Conservation (phyloP, 805 yeast species). For the Wickerhamomyces silvicola region DNA sequence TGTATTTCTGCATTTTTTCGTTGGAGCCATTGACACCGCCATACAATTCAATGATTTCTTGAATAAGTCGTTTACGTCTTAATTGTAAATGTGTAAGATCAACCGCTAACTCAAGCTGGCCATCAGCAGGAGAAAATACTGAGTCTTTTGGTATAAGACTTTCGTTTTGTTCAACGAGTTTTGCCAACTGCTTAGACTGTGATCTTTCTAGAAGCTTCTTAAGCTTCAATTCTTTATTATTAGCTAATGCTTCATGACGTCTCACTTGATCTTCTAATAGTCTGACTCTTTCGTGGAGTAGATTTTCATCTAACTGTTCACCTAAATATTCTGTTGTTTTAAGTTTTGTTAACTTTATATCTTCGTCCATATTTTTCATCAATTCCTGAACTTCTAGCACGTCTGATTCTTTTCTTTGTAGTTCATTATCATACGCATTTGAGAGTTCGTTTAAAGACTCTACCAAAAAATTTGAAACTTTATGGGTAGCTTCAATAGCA, state of each 20-base stretch:
- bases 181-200: slow-evolving; percentile 19
- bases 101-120: slow-evolving; percentile 18
- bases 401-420: slow-evolving; percentile 49
- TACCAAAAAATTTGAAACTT: slow-evolving; percentile 43
- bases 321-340: slow-evolving; percentile 19
- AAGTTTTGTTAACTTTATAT: slow-evolving; percentile 28
- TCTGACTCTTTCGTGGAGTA: slow-evolving; percentile 6
- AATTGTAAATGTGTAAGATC: slow-evolving; percentile 38
- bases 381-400: slow-evolving; percentile 41
- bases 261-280: slow-evolving; percentile 14
- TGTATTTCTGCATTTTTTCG: slow-evolving; percentile 56
- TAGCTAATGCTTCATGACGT: slow-evolving; percentile 13
- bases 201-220: slow-evolving; percentile 24
- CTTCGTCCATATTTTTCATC: slow-evolving; percentile 33
- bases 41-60: slow-evolving; percentile 26
- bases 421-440: slow-evolving; percentile 47
- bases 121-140: slow-evolving; percentile 11
- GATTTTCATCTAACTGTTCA: slow-evolving; percentile 10
- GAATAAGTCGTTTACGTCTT: slow-evolving; percentile 29
- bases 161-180: slow-evolving; percentile 1
- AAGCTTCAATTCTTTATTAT: slow-evolving; percentile 20
- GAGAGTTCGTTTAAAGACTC: slow-evolving; percentile 42
- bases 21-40: slow-evolving; percentile 29
- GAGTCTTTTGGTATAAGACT: neutral
- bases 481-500: slow-evolving; percentile 46